phyloP scores from a whole-genome alignment of 345 rosid genomes.

The Gossypium mustelinum region DNA sequence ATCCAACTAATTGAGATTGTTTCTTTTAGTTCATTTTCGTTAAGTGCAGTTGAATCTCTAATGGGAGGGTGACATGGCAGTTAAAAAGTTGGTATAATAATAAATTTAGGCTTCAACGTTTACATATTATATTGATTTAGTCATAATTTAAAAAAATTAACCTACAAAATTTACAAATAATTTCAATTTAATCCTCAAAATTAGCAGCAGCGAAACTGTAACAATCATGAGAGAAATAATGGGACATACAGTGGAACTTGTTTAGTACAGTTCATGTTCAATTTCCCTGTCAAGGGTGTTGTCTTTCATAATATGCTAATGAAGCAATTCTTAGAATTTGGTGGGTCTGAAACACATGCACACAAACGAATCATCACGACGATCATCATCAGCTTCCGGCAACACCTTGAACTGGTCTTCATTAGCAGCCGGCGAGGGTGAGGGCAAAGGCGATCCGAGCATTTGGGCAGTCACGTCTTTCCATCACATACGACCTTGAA shows the following conservation, averaged over 20 bases:
- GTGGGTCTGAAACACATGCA: slow-evolving; percentile 46
- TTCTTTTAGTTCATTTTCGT: no score
- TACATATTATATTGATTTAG: no score
- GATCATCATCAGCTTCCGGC: slow-evolving; percentile 11
- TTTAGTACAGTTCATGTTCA: background rate
- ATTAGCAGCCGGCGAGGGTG: background rate
- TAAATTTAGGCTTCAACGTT: no score
- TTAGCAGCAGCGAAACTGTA: no score
- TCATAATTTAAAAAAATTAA: no score
- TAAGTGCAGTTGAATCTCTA: no score
- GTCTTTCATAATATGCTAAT: background rate
- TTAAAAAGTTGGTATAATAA: no score
- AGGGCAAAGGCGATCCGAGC: slow-evolving; percentile 8
- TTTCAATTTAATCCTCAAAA: no score
- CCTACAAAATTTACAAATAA: no score
- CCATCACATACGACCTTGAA: slow-evolving; percentile 64
- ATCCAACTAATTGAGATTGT: no score
- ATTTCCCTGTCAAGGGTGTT: background rate
- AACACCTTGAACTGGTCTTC: slow-evolving; percentile 6
- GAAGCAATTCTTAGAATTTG: background rate
- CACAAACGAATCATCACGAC: slow-evolving; percentile 26
- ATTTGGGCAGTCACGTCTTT: slow-evolving; percentile 36
- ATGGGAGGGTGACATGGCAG: no score
- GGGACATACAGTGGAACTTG: background rate
- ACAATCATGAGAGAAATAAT: background rate